These are phyloP conservation scores for Huntiella decipiens DNA, from an alignment of 2,329 filamentous ascomycete species.

Conservation along the genomic window DNA sequence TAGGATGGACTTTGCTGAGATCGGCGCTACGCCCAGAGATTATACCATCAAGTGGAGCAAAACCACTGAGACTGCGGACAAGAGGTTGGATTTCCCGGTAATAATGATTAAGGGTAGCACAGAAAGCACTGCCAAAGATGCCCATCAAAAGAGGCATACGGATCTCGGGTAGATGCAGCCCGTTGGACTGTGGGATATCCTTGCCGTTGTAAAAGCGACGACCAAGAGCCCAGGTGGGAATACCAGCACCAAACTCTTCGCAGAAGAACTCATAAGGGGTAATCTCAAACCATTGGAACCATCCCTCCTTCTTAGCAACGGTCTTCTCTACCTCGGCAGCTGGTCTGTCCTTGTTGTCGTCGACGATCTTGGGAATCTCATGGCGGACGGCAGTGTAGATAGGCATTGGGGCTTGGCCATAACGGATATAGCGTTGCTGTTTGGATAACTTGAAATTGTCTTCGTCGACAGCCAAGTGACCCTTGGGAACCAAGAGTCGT, in stretches of 20 bases:
- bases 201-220: conserved; percentile 58
- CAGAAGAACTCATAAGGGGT: conserved; percentile 92
- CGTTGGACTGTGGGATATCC: conserved; percentile 42
- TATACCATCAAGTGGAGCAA: conserved; percentile 59
- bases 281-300: conserved; percentile 97
- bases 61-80: conserved; percentile 53
- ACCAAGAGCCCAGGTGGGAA: conserved; percentile 86
- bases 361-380: conserved; percentile 52
- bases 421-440: conserved; percentile 55
- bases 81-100: conserved; percentile 84
- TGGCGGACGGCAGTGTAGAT: conserved; percentile 94
- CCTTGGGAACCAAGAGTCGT: conserved; percentile 62
- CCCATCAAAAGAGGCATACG: conserved; percentile 72
- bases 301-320: conserved; percentile 43
- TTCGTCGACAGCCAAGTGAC: conserved; percentile 45
- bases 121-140: conserved; percentile 94
- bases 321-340: conserved; percentile 30
- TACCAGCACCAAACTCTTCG: conserved; percentile 77
- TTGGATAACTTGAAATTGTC: conserved; percentile 80
- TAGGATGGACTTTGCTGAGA: conserved; percentile 79
- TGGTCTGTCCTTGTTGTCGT: conserved; percentile 13
- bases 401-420: conserved; percentile 68
- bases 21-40: conserved; percentile 70
- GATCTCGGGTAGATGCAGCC: conserved; percentile 61
- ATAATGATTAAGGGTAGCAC: conserved; percentile 86